Conservation (phyloP, 192 early-diverging fungal species). For the Oehlia diaphana region DNA sequence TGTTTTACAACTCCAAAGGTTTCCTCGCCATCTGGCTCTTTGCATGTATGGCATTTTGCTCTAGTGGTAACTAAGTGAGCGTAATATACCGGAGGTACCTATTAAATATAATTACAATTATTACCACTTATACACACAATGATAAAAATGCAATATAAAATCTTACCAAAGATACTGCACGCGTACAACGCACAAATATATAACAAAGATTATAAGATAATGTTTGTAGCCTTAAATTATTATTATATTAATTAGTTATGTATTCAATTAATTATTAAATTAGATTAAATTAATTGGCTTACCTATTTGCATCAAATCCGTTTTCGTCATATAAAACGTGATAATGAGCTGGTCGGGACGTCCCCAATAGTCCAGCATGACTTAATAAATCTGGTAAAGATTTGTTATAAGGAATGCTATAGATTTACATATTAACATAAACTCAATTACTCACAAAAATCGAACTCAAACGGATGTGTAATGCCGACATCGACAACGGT, state of each 20-base stretch:
- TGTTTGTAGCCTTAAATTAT: conserved; percentile 63
- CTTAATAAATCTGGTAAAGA: conserved; percentile 62
- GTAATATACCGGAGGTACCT: conserved; percentile 87
- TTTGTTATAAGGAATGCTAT: not conserved
- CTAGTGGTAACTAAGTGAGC: conserved; percentile 85
- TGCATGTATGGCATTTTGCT: conserved; percentile 85
- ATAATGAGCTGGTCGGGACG: conserved; percentile 90
- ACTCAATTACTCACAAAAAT: conserved; percentile 64
- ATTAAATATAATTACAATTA: not conserved
- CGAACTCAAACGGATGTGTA: conserved; percentile 78
- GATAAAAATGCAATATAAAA: not conserved
- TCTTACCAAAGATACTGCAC: conserved; percentile 73
- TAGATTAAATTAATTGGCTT: not conserved
- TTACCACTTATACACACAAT: not conserved
- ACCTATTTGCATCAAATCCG: conserved; percentile 66
- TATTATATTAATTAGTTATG: not conserved
- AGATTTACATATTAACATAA: too few relatives aligned
- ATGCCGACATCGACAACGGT: conserved; percentile 85
- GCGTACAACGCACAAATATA: conserved; percentile 84
- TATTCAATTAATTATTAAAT: not conserved
- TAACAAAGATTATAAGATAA: conserved; percentile 93
- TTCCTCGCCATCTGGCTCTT: not conserved
- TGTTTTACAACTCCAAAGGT: conserved; percentile 42
- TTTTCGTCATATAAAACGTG: conserved; percentile 89
- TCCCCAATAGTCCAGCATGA: conserved; percentile 91